phyloP scores from a whole-genome alignment of 164 flowering plant genomes.

The Piper longum region DNA sequence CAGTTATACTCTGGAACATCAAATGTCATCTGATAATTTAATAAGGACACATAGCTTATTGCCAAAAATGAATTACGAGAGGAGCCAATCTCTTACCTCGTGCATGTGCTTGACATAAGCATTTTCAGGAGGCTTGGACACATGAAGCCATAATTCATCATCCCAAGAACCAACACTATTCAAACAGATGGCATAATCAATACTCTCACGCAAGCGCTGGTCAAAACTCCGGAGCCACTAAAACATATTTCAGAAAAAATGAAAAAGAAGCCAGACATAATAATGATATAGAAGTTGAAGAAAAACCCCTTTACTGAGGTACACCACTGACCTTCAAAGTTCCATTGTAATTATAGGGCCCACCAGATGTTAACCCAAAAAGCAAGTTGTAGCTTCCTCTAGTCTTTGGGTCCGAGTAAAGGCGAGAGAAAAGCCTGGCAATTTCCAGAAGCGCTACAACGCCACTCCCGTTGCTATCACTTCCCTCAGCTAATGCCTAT shows the following conservation, averaged over 20 bases:
- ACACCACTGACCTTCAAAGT: constrained; percentile 56
- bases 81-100: constrained; percentile 37
- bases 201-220: constrained; percentile 85
- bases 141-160: constrained; percentile 68
- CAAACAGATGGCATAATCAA: constrained; percentile 96
- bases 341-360: constrained; percentile 97
- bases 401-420: constrained; percentile 87
- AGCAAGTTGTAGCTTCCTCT: constrained; percentile 91
- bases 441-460: constrained; percentile 86
- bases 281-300: background rate
- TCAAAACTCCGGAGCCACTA: constrained; percentile 96
- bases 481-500: constrained; percentile 88
- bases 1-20: constrained; percentile 56
- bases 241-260: background rate
- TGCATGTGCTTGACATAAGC: constrained; percentile 75
- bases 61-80: background rate
- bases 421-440: constrained; percentile 78
- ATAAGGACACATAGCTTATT: background rate
- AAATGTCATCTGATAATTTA: constrained; percentile 4
- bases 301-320: background rate
- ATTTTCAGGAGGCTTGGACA: constrained; percentile 98
- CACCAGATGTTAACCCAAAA: constrained; percentile 92
- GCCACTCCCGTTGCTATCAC: constrained; percentile 98
- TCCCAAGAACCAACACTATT: constrained; percentile 79
- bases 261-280: background rate